Percentiles rank a stretch among this genome's conserved stretches.
phyloP scores from a whole-genome alignment of 1,284 basidiomycete species.

The Leccinum huronense region DNA sequence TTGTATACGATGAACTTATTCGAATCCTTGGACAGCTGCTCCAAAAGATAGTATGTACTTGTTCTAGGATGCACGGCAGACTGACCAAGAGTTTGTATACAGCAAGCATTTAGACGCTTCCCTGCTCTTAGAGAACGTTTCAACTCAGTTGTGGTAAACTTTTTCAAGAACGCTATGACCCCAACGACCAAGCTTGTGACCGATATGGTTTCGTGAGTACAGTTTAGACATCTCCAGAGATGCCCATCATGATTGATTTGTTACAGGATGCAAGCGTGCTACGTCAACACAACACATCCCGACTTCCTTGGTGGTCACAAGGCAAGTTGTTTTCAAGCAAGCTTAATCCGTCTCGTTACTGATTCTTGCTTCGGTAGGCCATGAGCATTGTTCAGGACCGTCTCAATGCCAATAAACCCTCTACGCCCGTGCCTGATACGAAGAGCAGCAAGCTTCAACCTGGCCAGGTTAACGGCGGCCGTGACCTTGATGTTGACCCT shows the following conservation, averaged over 20 bases:
- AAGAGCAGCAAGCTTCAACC: slow-evolving; percentile 66
- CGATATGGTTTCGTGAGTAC: slow-evolving; percentile 82
- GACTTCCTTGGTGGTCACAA: slow-evolving; percentile 97
- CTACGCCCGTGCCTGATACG: slow-evolving; percentile 57
- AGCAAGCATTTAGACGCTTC: slow-evolving; percentile 95
- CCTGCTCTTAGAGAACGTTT: slow-evolving; percentile 93
- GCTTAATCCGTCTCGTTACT: not conserved
- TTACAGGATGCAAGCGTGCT: slow-evolving; percentile 90
- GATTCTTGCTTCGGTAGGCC: slow-evolving; percentile 48
- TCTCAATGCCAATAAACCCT: slow-evolving; percentile 75
- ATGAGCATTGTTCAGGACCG: slow-evolving; percentile 89
- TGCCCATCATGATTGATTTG: slow-evolving; percentile 5
- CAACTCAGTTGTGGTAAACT: slow-evolving; percentile 92
- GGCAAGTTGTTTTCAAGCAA: slow-evolving; percentile 35
- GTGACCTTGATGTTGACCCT: slow-evolving; percentile 87
- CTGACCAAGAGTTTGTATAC: slow-evolving; percentile 18
- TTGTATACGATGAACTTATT: slow-evolving; percentile 97
- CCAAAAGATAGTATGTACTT: slow-evolving; percentile 73
- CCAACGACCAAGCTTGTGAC: slow-evolving; percentile 94
- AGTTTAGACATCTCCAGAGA: not conserved
- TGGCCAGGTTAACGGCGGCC: slow-evolving; percentile 82
- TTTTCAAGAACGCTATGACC: slow-evolving; percentile 91
- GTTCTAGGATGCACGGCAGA: not conserved
- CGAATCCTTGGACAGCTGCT: slow-evolving; percentile 91
- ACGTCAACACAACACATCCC: slow-evolving; percentile 98